These are phyloP conservation scores for Arthrobotrys pseudoclavata DNA, from an alignment of 2,329 filamentous ascomycete genomes.

Conservation along the genomic window DNA sequence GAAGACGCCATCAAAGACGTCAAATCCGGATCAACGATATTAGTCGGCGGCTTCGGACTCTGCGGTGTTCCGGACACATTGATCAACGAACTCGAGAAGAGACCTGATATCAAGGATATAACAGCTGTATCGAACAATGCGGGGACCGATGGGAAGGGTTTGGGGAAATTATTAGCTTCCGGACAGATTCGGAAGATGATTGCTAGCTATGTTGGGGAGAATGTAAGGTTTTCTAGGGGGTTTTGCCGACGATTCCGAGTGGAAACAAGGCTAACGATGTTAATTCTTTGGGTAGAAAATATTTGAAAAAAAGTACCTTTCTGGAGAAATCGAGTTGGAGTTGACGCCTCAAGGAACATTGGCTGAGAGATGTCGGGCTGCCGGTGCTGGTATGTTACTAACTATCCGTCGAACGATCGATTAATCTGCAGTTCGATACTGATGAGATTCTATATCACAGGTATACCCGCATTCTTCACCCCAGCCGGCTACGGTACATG, in stretches of 20 bases:
- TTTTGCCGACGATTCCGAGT: not conserved
- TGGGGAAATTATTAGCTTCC: conserved; percentile 77
- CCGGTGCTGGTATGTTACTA: conserved; percentile 71
- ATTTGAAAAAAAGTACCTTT: conserved; percentile 80
- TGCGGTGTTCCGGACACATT: conserved; percentile 83
- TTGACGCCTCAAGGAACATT: conserved; percentile 82
- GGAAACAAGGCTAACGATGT: conserved; percentile 3
- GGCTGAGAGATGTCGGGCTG: conserved; percentile 79
- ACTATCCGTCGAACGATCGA: not conserved
- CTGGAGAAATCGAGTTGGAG: conserved; percentile 80
- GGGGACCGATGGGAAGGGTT: conserved; percentile 77
- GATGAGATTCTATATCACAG: conserved; percentile 11
- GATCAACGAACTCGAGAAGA: conserved; percentile 75
- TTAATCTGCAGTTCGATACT: not conserved
- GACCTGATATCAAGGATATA: conserved; percentile 66
- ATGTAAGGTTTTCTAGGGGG: conserved; percentile 65
- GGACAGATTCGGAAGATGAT: conserved; percentile 81
- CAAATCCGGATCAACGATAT: conserved; percentile 77
- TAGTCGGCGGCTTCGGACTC: conserved; percentile 85
- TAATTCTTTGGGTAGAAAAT: conserved; percentile 69
- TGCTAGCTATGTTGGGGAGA: conserved; percentile 81
- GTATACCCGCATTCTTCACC: conserved; percentile 85
- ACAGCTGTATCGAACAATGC: conserved; percentile 87
- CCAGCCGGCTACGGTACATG: conserved; percentile 79
- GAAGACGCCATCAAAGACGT: conserved; percentile 79